phyloP scores from a whole-genome alignment of 1,284 basidiomycete species.

The Chiua sp. region DNA sequence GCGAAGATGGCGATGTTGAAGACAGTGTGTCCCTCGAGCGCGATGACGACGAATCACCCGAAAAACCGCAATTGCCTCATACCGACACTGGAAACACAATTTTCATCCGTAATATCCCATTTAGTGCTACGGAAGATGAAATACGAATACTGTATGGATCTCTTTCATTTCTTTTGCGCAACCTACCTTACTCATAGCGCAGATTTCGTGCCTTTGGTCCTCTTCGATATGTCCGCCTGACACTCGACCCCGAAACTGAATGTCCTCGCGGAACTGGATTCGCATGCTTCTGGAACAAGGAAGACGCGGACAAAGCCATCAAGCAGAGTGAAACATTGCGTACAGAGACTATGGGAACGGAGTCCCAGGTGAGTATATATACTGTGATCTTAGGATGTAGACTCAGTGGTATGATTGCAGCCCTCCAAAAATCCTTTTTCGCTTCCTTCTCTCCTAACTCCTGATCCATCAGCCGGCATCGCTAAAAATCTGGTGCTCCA shows the following conservation, averaged over 20 bases:
- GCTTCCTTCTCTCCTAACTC: constrained; percentile 87
- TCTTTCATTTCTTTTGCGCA: constrained; percentile 15
- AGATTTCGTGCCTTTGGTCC: constrained; percentile 91
- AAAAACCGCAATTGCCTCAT: constrained; percentile 76
- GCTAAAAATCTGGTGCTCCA: constrained; percentile 89
- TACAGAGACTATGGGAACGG: constrained; percentile 59
- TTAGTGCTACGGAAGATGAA: constrained; percentile 91
- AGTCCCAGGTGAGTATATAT: constrained; percentile 36
- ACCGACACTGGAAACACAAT: constrained; percentile 90
- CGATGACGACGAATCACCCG: constrained; percentile 44
- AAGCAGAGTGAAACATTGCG: constrained; percentile 80
- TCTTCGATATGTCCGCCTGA: constrained; percentile 92
- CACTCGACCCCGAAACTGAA: constrained; percentile 84
- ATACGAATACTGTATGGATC: constrained; percentile 76
- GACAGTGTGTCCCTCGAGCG: constrained; percentile 50
- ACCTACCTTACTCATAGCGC: constrained; percentile 5
- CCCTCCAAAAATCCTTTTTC: constrained; percentile 84
- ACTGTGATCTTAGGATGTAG: neutral
- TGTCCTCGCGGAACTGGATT: constrained; percentile 96
- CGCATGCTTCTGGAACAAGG: constrained; percentile 96
- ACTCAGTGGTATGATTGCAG: constrained; percentile 34
- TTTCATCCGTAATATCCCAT: constrained; percentile 95
- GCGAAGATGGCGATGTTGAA: constrained; percentile 41
- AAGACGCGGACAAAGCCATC: constrained; percentile 88
- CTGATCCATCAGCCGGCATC: constrained; percentile 91